Percentiles rank a stretch among this genome's conserved stretches.
These are phyloP conservation scores for Verticillium dahliae DNA, from an alignment of 2,329 filamentous ascomycete genomes.

Conservation along the genomic window DNA sequence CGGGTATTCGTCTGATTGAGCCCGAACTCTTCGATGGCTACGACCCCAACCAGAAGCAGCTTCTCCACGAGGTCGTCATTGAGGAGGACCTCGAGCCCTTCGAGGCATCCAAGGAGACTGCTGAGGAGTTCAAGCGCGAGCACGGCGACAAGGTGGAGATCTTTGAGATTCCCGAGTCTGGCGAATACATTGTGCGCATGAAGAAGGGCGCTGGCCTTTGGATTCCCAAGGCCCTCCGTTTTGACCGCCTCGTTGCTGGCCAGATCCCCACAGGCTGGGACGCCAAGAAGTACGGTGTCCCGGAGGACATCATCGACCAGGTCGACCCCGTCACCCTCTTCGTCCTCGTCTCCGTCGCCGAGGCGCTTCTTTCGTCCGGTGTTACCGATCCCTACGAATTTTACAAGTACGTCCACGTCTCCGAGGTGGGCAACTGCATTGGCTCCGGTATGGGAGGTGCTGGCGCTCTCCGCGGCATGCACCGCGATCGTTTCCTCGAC, in stretches of 20 bases:
- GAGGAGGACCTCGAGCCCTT: conserved; percentile 96
- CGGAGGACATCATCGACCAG: conserved; percentile 95
- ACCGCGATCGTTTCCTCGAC: conserved; percentile 94
- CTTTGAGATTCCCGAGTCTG: conserved; percentile 89
- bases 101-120: conserved; percentile 94
- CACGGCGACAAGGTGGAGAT: conserved; percentile 97
- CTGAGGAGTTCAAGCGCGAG: conserved; percentile 93
- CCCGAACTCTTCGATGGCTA: conserved; percentile 95
- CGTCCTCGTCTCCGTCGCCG: conserved; percentile 87
- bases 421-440: conserved; percentile 95
- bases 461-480: conserved; percentile 89
- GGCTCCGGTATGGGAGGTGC: conserved; percentile 98
- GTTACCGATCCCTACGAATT: conserved; percentile 99
- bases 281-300: conserved; percentile 90
- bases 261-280: conserved; percentile 98
- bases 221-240: conserved; percentile 94
- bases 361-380: conserved; percentile 84
- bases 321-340: conserved; percentile 96
- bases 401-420: conserved; percentile 98
- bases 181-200: conserved; percentile 89
- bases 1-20: conserved; percentile 95
- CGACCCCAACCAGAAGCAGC: conserved; percentile 96
- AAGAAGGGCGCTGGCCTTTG: conserved; percentile 93
- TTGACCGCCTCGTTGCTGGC: conserved; percentile 94
- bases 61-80: conserved; percentile 95